A percentile compares a stretch with the other conserved stretches of the same genome.
These are phyloP conservation scores for Leucaena leucocephala DNA, from an alignment of 306 rosid species.

Conservation along the genomic window DNA sequence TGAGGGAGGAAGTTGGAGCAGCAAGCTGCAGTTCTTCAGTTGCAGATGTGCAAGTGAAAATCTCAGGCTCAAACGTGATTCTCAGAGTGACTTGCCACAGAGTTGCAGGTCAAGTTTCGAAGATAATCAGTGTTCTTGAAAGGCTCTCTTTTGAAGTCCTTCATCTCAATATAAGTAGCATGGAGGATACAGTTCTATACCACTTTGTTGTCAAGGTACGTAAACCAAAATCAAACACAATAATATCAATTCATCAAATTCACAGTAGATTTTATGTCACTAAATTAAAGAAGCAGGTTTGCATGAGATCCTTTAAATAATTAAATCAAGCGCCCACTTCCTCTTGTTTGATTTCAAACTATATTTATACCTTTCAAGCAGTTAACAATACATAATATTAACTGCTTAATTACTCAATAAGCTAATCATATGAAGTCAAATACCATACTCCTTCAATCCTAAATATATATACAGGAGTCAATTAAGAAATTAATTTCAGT, in stretches of 20 bases:
- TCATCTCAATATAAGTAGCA: constrained; percentile 89
- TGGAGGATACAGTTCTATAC: constrained; percentile 90
- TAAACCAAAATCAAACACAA: neutral
- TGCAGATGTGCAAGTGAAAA: constrained; percentile 92
- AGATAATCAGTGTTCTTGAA: constrained; percentile 72
- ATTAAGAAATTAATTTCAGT: too few relatives aligned
- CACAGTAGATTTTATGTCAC: neutral
- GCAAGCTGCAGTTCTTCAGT: constrained; percentile 82
- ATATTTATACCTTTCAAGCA: neutral
- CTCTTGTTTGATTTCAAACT: neutral
- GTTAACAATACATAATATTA: too few relatives aligned
- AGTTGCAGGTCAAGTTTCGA: constrained; percentile 67
- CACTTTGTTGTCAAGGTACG: constrained; percentile 90
- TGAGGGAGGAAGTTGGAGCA: constrained; percentile 61
- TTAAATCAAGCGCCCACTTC: too few relatives aligned
- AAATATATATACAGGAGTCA: too few relatives aligned
- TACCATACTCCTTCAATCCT: too few relatives aligned
- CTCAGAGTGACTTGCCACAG: constrained; percentile 67
- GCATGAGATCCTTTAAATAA: too few relatives aligned
- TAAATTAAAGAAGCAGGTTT: neutral
- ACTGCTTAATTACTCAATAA: neutral
- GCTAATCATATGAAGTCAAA: neutral
- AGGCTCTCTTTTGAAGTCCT: constrained; percentile 80
- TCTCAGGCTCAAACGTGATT: constrained; percentile 78
- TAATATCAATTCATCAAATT: neutral